Base-by-base conservation (phyloP, 768 basidiomycete genomes). In the Rhodotorula kratochvilovae region DNA sequence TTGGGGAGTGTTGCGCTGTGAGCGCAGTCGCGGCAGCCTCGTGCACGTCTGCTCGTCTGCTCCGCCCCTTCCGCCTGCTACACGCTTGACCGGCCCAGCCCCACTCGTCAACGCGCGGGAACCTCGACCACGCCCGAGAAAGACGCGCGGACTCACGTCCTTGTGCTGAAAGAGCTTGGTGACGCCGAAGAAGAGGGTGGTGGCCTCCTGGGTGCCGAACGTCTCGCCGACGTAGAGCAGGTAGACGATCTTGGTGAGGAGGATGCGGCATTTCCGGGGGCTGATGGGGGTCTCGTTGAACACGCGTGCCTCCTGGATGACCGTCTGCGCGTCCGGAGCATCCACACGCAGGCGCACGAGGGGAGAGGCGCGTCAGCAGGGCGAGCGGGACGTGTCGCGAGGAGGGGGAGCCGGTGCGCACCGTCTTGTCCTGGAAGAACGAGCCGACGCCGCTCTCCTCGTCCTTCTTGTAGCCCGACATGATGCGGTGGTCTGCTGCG, bases 261-360 rank as follows among this genome's bases (percentile, higher is more conserved):
- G 87, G 56, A 94, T 89, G 80, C 95, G 87, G 82, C 95, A 98
- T 84, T 94, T 96, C 79, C 94, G 86, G 29, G 95, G 95, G 79
- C 91, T 95, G 82, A 99, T 93, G 70, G 96, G 96, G 27, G 95
- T 96, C 79, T 98, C 95, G 83, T 99, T 98, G 88, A 99, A 99
- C 68, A 93, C 90, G 76, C 96, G 88, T 70, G 96, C 94, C 81
- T 99, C 96, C 81, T 98, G 96, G 76, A 98, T 90, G 75, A 98
- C 90, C 1, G 95, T 96, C 31, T 68, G 66, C 19, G 46, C 13
- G n/a, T n/a, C 59, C 54, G 21, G 23, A 56, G 42, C 15, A 10
- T 29, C 5, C 11, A 15, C 8, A 33, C 2, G 23, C 10, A 3
- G 2, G 42, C 16, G 48, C 25, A 10, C 29, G 27, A n/a, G 43